A percentile compares a stretch with the other conserved stretches of the same genome.
Evolutionary conservation across 352 stramenopile species (phyloP).

Genomic region (Globisporangium acanthophoron): DNA sequence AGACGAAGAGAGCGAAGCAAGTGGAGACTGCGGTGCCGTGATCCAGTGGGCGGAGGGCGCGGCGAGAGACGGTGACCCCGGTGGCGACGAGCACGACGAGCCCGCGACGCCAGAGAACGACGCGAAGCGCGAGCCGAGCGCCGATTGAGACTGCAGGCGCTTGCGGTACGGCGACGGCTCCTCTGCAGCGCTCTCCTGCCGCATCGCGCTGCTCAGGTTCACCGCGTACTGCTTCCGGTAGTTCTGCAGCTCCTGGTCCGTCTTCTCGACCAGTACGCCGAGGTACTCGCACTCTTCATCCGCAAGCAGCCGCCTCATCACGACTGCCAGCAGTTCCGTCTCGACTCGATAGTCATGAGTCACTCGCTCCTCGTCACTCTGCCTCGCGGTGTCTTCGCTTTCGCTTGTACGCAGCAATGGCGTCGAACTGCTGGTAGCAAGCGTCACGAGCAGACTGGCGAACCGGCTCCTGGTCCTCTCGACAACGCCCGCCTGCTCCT

Average conservation of each 20-base stretch:
- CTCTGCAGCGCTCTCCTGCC: slow-evolving; percentile 18
- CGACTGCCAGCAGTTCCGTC: slow-evolving; percentile 21
- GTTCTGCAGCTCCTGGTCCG: slow-evolving; percentile 30
- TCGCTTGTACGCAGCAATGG: background rate
- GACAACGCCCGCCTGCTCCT: slow-evolving; percentile 32
- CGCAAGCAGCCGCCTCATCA: slow-evolving; percentile 35
- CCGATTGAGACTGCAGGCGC: slow-evolving; percentile 15
- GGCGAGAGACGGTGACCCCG: slow-evolving; percentile 1
- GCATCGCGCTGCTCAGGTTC: slow-evolving; percentile 19
- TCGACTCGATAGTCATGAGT: background rate
- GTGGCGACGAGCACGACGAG: slow-evolving; percentile 5
- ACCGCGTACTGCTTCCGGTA: slow-evolving; percentile 35
- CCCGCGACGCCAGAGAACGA: slow-evolving; percentile 29
- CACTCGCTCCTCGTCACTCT: background rate
- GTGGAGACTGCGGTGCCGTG: slow-evolving; percentile 1
- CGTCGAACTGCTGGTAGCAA: slow-evolving; percentile 3
- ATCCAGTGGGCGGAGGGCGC: slow-evolving; percentile 4
- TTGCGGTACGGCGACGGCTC: slow-evolving; percentile 19
- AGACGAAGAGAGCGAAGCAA: background rate
- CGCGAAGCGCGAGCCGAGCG: slow-evolving; percentile 25
- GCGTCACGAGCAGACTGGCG: slow-evolving; percentile 14
- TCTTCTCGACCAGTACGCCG: slow-evolving; percentile 31
- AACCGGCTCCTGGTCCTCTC: slow-evolving; percentile 35
- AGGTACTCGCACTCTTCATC: slow-evolving; percentile 42
- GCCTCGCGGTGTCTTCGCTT: background rate